phyloP scores from a whole-genome alignment of 306 rosid species.

The Gynostemma pentaphyllum region DNA sequence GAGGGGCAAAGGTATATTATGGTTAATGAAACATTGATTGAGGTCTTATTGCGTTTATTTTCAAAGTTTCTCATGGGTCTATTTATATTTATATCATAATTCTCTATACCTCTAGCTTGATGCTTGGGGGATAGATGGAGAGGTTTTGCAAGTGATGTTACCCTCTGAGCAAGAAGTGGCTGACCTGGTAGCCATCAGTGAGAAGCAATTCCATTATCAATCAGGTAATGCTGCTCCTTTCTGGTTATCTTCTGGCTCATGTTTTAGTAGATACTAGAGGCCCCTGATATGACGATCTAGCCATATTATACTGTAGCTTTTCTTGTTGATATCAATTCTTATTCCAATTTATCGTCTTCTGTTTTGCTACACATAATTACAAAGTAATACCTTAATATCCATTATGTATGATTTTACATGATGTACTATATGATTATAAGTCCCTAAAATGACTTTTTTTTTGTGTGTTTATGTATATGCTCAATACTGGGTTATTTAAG shows the following conservation, averaged over 20 bases:
- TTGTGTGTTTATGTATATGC: not conserved
- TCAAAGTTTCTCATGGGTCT: not conserved
- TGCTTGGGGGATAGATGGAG: slow-evolving; percentile 74
- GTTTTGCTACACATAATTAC: not conserved
- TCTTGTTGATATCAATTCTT: not conserved
- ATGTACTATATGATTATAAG: not conserved
- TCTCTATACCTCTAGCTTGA: slow-evolving; percentile 39
- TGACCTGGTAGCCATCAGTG: slow-evolving; percentile 46
- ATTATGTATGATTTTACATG: not conserved
- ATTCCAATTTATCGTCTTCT: not conserved
- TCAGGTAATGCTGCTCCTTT: slow-evolving; percentile 34
- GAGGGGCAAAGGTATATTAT: slow-evolving; percentile 68
- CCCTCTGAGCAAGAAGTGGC: slow-evolving; percentile 61
- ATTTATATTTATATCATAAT: not conserved
- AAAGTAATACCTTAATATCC: too few relatives aligned
- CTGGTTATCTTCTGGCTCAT: not conserved
- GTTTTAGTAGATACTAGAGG: too few relatives aligned
- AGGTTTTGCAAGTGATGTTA: slow-evolving; percentile 43
- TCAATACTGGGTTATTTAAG: not conserved
- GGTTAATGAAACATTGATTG: slow-evolving; percentile 8
- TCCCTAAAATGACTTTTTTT: not conserved
- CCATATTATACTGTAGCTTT: not conserved
- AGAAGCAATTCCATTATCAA: slow-evolving; percentile 36
- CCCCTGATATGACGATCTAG: not conserved
- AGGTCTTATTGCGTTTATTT: slow-evolving; percentile 6